These are phyloP conservation scores for Cokeromyces recurvatus DNA, from an alignment of 371 early-diverging fungal species.

Conservation along the genomic window DNA sequence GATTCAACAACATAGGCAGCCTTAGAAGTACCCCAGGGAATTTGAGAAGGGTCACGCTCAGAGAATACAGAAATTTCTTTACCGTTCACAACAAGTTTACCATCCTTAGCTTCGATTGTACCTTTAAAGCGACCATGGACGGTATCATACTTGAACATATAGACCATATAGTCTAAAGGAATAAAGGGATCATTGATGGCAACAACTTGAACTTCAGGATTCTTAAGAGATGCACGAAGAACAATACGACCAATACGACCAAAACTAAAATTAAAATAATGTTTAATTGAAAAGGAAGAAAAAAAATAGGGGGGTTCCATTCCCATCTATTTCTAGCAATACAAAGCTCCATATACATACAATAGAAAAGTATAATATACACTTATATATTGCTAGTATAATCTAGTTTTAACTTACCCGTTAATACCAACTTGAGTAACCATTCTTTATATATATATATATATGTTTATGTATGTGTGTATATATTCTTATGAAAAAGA, in stretches of 20 bases:
- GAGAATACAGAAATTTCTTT: slow-evolving; percentile 70
- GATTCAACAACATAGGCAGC: slow-evolving; percentile 73
- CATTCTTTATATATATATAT: slow-evolving; percentile 20
- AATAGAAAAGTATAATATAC: no score
- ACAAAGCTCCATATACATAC: no score
- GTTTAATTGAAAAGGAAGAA: neutral
- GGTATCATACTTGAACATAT: slow-evolving; percentile 97
- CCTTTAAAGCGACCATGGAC: slow-evolving; percentile 94
- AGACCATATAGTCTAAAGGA: slow-evolving; percentile 94
- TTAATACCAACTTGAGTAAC: slow-evolving; percentile 30
- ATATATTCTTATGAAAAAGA: no score
- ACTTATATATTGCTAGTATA: no score
- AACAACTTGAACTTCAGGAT: slow-evolving; percentile 80
- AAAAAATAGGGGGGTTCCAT: no score
- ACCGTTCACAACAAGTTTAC: slow-evolving; percentile 87
- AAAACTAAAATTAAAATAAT: slow-evolving; percentile 48
- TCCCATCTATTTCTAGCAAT: no score
- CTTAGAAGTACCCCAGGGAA: slow-evolving; percentile 87
- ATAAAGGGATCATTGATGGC: slow-evolving; percentile 99
- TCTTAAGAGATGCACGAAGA: slow-evolving; percentile 80
- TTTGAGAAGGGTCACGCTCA: slow-evolving; percentile 76
- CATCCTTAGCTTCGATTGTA: slow-evolving; percentile 70
- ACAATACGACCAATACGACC: slow-evolving; percentile 99
- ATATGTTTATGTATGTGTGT: no score
- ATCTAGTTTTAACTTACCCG: slow-evolving; percentile 27